Percentiles rank a stretch among this genome's conserved stretches.
phyloP scores from a whole-genome alignment of 768 basidiomycete species.

The Russula emetica region DNA sequence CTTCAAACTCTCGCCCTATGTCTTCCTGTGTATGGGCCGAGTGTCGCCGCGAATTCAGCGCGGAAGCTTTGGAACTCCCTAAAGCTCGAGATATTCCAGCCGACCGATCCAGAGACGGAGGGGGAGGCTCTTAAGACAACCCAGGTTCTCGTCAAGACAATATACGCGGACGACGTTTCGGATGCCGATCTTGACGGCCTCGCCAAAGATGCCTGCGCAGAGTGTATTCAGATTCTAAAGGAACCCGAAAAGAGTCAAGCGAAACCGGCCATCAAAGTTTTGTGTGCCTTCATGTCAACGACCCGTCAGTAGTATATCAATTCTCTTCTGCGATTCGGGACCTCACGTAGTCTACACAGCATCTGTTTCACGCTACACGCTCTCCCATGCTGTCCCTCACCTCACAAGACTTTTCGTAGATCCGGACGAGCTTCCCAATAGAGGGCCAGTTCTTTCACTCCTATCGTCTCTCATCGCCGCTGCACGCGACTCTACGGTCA shows the following conservation, averaged over 20 bases:
- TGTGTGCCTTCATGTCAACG: constrained; percentile 72
- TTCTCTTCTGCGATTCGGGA: neutral
- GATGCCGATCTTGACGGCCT: constrained; percentile 47
- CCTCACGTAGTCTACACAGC: constrained; percentile 41
- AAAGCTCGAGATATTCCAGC: constrained; percentile 96
- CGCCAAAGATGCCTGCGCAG: constrained; percentile 69
- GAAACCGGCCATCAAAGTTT: constrained; percentile 76
- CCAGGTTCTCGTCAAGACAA: constrained; percentile 67
- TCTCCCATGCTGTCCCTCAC: constrained; percentile 67
- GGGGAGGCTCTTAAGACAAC: constrained; percentile 65
- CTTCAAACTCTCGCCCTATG: constrained; percentile 72
- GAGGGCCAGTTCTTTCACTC: constrained; percentile 60
- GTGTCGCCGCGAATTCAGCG: constrained; percentile 55
- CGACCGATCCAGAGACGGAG: constrained; percentile 74
- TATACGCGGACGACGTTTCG: constrained; percentile 49
- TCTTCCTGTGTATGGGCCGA: constrained; percentile 79
- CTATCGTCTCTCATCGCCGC: constrained; percentile 63
- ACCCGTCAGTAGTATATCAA: constrained; percentile 53
- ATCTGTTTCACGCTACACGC: constrained; percentile 59
- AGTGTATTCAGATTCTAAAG: constrained; percentile 72
- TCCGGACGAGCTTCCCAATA: constrained; percentile 62
- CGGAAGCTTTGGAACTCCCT: constrained; percentile 85
- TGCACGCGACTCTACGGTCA: constrained; percentile 42
- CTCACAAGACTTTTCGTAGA: constrained; percentile 71
- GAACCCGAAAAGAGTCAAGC: constrained; percentile 96